Conservation (phyloP, 139 green algal species). For the Chlamydomonas sphaeroides region DNA sequence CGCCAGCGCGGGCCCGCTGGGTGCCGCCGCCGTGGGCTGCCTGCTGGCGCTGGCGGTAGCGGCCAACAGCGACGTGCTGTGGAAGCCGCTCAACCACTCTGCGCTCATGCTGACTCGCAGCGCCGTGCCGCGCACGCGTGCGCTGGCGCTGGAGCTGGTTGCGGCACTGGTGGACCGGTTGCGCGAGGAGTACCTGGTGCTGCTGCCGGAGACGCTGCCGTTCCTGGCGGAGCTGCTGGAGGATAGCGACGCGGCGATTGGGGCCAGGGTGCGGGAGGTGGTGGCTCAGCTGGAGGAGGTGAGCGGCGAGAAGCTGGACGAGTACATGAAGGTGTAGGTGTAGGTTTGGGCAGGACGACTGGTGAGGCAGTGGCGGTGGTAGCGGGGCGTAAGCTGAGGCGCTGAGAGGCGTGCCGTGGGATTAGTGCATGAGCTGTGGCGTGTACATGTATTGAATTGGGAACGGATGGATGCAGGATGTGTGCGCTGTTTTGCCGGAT, state of each 20-base stretch:
- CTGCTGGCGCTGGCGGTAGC: conserved; percentile 84
- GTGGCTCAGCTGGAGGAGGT: conserved; percentile 82
- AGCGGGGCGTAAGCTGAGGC: too few species aligned
- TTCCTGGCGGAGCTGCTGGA: conserved; percentile 94
- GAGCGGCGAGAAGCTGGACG: conserved; percentile 83
- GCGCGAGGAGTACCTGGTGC: conserved; percentile 86
- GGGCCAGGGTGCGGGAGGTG: conserved; percentile 66
- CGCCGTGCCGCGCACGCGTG: neutral
- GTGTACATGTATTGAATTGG: too few species aligned
- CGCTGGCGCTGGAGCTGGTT: conserved; percentile 61
- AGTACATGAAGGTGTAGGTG: conserved; percentile 81
- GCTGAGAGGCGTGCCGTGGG: too few species aligned
- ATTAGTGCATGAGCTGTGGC: too few species aligned
- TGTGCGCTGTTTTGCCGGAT: too few species aligned
- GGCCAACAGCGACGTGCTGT: conserved; percentile 76
- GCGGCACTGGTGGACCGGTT: conserved; percentile 69
- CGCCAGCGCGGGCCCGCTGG: conserved; percentile 13
- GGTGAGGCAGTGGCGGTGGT: too few species aligned
- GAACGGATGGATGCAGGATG: too few species aligned
- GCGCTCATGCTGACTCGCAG: conserved; percentile 61
- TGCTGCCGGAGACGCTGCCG: conserved; percentile 89
- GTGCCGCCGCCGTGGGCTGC: conserved; percentile 51
- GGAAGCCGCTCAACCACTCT: conserved; percentile 88
- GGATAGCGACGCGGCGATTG: conserved; percentile 78
- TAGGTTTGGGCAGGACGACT: too few species aligned